Evolutionary conservation across 306 rosid genomes (phyloP).

Genomic region (Prosopis cineraria): DNA sequence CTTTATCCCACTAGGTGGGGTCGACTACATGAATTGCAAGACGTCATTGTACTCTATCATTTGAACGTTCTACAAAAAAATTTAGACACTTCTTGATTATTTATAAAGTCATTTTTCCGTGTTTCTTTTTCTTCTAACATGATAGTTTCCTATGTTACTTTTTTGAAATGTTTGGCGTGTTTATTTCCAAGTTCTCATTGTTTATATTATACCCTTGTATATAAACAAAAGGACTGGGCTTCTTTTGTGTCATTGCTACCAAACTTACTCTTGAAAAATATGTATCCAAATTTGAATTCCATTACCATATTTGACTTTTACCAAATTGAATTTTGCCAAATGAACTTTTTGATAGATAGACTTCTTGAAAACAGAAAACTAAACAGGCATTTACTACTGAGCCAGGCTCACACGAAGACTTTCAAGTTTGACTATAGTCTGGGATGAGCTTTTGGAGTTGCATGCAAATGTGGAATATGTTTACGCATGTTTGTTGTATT

Average conservation of each 20-base stretch:
- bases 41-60: too few species aligned
- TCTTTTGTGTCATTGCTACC: background rate
- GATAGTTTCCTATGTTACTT: background rate
- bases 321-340: too few species aligned
- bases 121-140: background rate
- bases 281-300: too few species aligned
- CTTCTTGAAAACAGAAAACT: too few species aligned
- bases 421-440: background rate
- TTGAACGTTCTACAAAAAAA: background rate
- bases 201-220: constrained; percentile 21
- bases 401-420: constrained; percentile 9
- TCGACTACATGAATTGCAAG: too few species aligned
- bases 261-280: background rate
- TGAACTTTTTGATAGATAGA: too few species aligned
- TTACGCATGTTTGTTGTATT: background rate
- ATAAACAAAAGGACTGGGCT: background rate
- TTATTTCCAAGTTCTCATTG: background rate
- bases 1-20: too few species aligned
- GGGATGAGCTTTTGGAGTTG: background rate
- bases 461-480: background rate
- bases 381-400: constrained; percentile 9
- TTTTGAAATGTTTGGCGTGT: background rate
- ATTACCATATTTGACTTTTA: too few species aligned
- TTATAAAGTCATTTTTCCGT: background rate
- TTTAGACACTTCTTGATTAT: background rate